Evolutionary conservation across 31 red algal species (phyloP).

Genomic region (Pterothamnion heteromorphum): DNA sequence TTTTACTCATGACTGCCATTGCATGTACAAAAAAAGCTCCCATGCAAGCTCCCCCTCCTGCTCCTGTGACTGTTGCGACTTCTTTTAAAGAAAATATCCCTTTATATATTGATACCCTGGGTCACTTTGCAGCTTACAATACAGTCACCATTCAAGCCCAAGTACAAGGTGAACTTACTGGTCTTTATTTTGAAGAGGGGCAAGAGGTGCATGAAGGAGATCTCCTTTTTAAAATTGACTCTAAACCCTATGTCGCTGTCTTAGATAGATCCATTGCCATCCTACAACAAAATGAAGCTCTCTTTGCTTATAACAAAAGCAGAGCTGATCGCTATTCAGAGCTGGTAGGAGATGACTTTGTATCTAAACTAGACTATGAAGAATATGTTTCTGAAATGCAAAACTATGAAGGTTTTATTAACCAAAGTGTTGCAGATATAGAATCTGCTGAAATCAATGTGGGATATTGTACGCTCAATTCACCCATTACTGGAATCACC

Average conservation of each 20-base stretch:
- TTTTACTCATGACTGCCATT: no score
- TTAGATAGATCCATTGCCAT: not conserved
- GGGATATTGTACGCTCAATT: no score
- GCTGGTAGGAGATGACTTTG: not conserved
- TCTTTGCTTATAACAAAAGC: not conserved
- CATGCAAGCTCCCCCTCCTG: no score
- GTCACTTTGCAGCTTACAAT: not conserved
- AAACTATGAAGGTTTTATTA: not conserved
- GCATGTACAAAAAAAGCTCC: no score
- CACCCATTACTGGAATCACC: no score
- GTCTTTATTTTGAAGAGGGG: conserved; percentile 17
- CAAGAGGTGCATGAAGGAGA: not conserved
- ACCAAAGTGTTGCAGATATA: no score
- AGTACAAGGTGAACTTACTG: not conserved
- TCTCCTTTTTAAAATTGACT: not conserved
- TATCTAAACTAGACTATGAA: not conserved
- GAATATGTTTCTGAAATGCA: not conserved
- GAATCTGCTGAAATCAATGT: no score
- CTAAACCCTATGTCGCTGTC: not conserved
- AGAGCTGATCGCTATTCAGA: not conserved
- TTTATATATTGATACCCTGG: not conserved
- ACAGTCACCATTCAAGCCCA: not conserved
- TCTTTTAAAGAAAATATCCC: not conserved
- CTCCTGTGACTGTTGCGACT: not conserved
- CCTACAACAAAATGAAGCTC: not conserved